Evolutionary conservation across 495 filamentous ascomycete genomes (phyloP), one percentile per base, ranked within the genome.

Genomic region (Immersiella caudata): DNA sequence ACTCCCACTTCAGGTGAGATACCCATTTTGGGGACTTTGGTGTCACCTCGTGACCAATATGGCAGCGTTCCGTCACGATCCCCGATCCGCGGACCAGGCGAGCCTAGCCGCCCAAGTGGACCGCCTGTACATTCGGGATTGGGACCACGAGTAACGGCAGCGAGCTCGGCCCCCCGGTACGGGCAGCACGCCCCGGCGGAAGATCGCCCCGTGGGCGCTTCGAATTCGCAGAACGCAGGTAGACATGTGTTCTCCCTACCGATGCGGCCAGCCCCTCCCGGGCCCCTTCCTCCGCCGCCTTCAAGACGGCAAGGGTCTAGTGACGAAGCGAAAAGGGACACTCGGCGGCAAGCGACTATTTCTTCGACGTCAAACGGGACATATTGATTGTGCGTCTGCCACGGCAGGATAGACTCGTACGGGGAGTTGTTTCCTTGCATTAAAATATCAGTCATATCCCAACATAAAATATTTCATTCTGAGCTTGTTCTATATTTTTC

Each of bases 1-100:
- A 88, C 86, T 56, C 86, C 89, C 50, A 86, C 87, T 54, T 89
- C 88, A 52, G 88, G 88, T 65, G 87, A 90, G 67, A 89, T 91
- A 62, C 86, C 88, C 12, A 83, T 90, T 68, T 85, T 86, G 35
- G 84, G 85, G 36, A 81, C 79, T 68, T 73, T 79, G 61, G 63
- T 68, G 40, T 80, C 77, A 56, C 76, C 77, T 64, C 69, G 76
- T 71, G 79, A 84, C 69, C 73, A 75, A 67, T 68, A 71, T 71
- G 67, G 68, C 46, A 80, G 79, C 60, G 40, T 75, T 68, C 73
- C 79, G 71, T 75, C 75, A 62, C 76, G 80, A 73, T 80, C 80
- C 49, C 76, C 81, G 52, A 79, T 80, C 61, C 78, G 82, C 68
- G 58, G 76, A 74, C 51, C 73, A 71, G 69, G 72, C 64, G 81